These are phyloP conservation scores for Sicyos baderoa DNA, from an alignment of 306 rosid genomes.

Conservation along the genomic window DNA sequence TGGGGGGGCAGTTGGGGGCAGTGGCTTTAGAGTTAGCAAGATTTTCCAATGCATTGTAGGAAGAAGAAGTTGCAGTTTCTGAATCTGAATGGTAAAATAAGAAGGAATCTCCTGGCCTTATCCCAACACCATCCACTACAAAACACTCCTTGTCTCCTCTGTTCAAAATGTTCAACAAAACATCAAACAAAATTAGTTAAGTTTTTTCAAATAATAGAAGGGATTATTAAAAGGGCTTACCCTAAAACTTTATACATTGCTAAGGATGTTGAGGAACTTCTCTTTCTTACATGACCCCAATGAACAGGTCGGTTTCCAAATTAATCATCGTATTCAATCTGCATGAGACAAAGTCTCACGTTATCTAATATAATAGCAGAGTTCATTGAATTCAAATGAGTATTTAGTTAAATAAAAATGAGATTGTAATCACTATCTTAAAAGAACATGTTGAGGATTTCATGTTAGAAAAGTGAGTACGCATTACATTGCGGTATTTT, in stretches of 20 bases:
- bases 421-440: too few relatives aligned
- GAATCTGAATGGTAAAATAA: slow-evolving; percentile 27
- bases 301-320: slow-evolving; percentile 20
- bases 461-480: background rate
- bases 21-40: slow-evolving; percentile 12
- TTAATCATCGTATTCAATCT: slow-evolving; percentile 20
- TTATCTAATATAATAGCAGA: too few relatives aligned
- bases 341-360: background rate
- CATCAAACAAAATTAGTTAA: too few relatives aligned
- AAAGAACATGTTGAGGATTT: too few relatives aligned
- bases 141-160: slow-evolving; percentile 20
- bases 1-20: background rate
- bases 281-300: slow-evolving; percentile 27
- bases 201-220: too few relatives aligned
- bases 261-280: background rate
- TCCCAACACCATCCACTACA: slow-evolving; percentile 26
- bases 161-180: slow-evolving; percentile 1
- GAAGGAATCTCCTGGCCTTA: slow-evolving; percentile 26
- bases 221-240: slow-evolving; percentile 15
- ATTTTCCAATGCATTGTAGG: background rate
- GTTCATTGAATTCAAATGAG: too few relatives aligned
- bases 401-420: too few relatives aligned
- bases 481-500: too few relatives aligned
- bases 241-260: slow-evolving; percentile 24
- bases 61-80: slow-evolving; percentile 23